Evolutionary conservation across 192 early-diverging fungal species (phyloP), one percentile per base, ranked within the genome.

Genomic region (Coemansia sp.): DNA sequence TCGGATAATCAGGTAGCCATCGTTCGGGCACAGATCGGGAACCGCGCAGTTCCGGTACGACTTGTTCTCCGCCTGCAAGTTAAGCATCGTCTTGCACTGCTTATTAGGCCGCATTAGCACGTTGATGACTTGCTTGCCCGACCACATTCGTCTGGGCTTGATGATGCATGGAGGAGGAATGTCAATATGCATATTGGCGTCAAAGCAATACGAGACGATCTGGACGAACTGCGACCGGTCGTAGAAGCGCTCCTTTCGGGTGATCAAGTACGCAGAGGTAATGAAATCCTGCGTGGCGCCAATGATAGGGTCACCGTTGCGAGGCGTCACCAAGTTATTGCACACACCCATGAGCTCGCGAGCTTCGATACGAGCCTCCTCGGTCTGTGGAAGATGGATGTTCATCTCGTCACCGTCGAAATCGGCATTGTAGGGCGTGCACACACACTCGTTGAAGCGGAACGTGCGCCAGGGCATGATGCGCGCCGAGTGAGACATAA

Each of bases 401-500:
- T 99, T 99, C 98, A 99, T 99, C 78, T 99, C 98, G 77, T 99
- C 98, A 69, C 98, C 98, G 68, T 99, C 98, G 71, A 98, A 98
- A 88, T 98, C 98, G 40, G 98, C 98, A 78, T 99, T 99, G 75
- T 98, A 99, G 34, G 97, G 98, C 15, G 93, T 91, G 78, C 97
- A 98, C n/a, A 98, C 96, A 88, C 96, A 99, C 75, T 98, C 96
- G 82, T 99, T 99, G 87, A 99, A 97, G 58, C 97, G 91, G 86
- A 98, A 95, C 8, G 98, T 99, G 70, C 96, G 84, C 95, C 96
- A 96, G 4, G 97, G 98, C 73, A 92, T 90, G 31, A 98, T 87
- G 61, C 86, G 84, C 38, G 87, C 94, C 79, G 90, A 93, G 78
- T 98, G 97, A 1, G 97, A 92, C 96, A 99, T 97, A 69, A 98